Percentiles rank a stretch among this genome's conserved stretches.
Evolutionary conservation across 805 yeast genomes (phyloP).

Genomic region (Candida ipomoeae): DNA sequence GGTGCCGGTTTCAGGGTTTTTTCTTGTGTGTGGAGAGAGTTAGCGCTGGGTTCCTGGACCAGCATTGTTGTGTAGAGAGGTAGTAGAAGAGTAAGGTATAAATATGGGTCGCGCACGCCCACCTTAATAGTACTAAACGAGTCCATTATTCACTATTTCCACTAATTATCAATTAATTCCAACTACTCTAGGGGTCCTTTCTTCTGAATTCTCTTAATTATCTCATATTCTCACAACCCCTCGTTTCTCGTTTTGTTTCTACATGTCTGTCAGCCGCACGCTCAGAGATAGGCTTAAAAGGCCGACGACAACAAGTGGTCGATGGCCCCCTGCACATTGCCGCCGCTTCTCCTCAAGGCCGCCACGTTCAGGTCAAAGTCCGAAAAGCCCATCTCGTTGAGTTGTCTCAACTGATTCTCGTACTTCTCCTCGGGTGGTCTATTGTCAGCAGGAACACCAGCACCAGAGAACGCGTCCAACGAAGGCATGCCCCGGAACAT

Average conservation of each 20-base stretch:
- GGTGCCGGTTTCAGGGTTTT: not conserved
- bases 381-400: slow-evolving; percentile 60
- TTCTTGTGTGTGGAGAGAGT: not conserved
- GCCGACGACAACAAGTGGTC: slow-evolving; percentile 59
- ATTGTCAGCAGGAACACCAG: slow-evolving; percentile 33
- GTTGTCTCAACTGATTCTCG: slow-evolving; percentile 41
- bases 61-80: slow-evolving; percentile 1
- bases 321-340: slow-evolving; percentile 94
- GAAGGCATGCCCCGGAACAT: slow-evolving; percentile 36
- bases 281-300: not conserved
- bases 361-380: slow-evolving; percentile 90
- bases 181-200: no score
- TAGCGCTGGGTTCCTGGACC: not conserved
- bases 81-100: not conserved
- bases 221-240: no score
- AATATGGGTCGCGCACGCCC: not conserved
- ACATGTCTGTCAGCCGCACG: no score
- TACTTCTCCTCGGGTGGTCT: slow-evolving; percentile 46
- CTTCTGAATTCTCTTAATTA: no score
- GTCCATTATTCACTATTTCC: not conserved
- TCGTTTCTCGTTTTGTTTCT: no score
- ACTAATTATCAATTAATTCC: no score
- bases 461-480: slow-evolving; percentile 47
- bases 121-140: not conserved
- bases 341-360: slow-evolving; percentile 93